A percentile compares a stretch with the other conserved stretches of the same genome.
Evolutionary conservation across 2,329 filamentous ascomycete genomes (phyloP).

Genomic region (Sarocladiaceae sp.): DNA sequence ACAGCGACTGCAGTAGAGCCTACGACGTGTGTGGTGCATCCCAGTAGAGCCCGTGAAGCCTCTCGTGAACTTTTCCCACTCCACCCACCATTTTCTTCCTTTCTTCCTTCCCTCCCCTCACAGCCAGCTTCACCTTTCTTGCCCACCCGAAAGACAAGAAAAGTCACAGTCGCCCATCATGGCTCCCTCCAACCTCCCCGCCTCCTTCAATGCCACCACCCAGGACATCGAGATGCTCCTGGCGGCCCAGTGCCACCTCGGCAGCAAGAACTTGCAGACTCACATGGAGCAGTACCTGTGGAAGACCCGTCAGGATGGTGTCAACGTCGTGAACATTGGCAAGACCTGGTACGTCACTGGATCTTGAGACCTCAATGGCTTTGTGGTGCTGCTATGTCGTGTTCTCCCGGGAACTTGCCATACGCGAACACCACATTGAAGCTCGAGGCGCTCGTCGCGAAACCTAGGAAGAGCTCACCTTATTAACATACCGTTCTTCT

Average conservation of each 20-base stretch:
- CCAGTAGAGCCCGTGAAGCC: too few relatives aligned
- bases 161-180: constrained; percentile 59
- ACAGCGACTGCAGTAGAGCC: too few relatives aligned
- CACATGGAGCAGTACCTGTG: constrained; percentile 99
- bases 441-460: too few relatives aligned
- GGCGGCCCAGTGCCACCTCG: constrained; percentile 91
- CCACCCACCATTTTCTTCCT: constrained; percentile 18
- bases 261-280: constrained; percentile 98
- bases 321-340: constrained; percentile 99
- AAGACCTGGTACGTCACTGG: constrained; percentile 99
- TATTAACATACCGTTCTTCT: constrained; percentile 13
- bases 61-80: constrained; percentile 40
- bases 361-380: background rate
- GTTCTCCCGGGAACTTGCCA: too few relatives aligned
- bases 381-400: too few relatives aligned
- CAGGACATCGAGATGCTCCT: constrained; percentile 99
- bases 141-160: too few relatives aligned
- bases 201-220: constrained; percentile 92
- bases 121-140: constrained; percentile 21
- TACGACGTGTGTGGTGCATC: too few relatives aligned
- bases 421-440: too few relatives aligned
- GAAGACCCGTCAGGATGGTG: constrained; percentile 97
- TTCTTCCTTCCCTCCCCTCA: constrained; percentile 7
- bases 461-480: too few relatives aligned
- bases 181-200: constrained; percentile 90